Conservation (phyloP, 108 stramenopile genomes). For the Pelagomonas calceolata region DNA sequence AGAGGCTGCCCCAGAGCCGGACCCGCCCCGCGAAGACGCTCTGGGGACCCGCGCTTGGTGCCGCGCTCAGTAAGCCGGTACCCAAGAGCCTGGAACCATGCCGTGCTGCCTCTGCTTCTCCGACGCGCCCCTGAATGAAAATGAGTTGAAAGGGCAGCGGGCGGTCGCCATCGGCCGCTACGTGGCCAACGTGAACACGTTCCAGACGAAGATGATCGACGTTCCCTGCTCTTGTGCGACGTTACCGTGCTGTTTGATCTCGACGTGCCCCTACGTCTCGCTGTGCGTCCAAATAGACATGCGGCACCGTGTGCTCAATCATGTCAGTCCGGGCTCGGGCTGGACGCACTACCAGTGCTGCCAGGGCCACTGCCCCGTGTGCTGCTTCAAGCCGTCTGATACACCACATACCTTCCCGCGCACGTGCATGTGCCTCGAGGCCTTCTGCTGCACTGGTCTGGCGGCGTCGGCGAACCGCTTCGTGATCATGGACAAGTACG, state of each 20-base stretch:
- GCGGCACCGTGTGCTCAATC: neutral
- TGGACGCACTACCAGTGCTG: neutral
- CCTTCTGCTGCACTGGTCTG: conserved; percentile 1
- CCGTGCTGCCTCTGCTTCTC: conserved; percentile 1
- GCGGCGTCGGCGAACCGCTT: conserved; percentile 12
- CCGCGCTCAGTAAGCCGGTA: no score
- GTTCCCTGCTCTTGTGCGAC: no score
- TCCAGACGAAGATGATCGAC: no score
- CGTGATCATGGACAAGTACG: conserved; percentile 13
- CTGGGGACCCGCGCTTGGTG: no score
- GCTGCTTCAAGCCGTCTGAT: conserved; percentile 6
- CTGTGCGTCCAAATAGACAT: neutral
- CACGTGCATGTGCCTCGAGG: conserved; percentile 11
- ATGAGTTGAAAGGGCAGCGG: neutral
- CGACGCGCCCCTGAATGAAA: neutral
- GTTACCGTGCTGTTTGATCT: no score
- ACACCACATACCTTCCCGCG: conserved; percentile 8
- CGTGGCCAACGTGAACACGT: no score
- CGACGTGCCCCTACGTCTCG: no score
- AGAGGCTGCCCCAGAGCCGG: no score
- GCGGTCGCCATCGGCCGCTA: no score
- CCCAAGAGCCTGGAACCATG: no score
- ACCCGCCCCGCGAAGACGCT: no score
- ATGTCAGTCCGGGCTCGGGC: neutral
- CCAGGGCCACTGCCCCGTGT: neutral